Percentiles rank a stretch among this genome's conserved stretches.
Evolutionary conservation across 2,329 filamentous ascomycete genomes (phyloP).

Genomic region (Metarhizium album): DNA sequence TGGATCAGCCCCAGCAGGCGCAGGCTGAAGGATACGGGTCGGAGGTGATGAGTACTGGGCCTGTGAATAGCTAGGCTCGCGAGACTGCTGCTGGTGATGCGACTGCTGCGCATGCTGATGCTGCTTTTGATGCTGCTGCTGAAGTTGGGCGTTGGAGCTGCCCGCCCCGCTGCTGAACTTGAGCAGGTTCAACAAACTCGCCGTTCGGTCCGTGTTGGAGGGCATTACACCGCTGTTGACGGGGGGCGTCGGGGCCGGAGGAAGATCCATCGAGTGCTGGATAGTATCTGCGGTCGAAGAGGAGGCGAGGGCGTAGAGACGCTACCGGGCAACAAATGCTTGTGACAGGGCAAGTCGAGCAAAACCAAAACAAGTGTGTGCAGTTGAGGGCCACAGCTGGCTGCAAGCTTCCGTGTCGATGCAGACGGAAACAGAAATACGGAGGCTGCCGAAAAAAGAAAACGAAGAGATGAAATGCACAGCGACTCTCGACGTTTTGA

Average conservation of each 20-base stretch:
- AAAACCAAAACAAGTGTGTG: neutral
- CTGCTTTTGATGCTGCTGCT: slow-evolving; percentile 11
- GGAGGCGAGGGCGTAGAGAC: slow-evolving; percentile 4
- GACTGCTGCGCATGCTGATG: slow-evolving; percentile 14
- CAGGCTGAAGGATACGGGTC: slow-evolving; percentile 43
- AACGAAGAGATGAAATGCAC: neutral
- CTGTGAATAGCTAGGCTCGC: slow-evolving; percentile 11
- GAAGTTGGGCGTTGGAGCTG: slow-evolving; percentile 19
- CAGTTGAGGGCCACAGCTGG: slow-evolving; percentile 1
- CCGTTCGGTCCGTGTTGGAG: slow-evolving; percentile 35
- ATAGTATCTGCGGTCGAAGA: neutral
- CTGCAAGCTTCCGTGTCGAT: neutral
- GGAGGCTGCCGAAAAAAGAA: neutral
- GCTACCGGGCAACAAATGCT: slow-evolving; percentile 1
- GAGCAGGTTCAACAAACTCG: slow-evolving; percentile 48
- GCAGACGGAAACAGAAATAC: neutral
- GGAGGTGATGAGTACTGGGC: slow-evolving; percentile 16
- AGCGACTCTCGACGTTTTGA: neutral
- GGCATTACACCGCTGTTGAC: slow-evolving; percentile 28
- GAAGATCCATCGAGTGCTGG: slow-evolving; percentile 28
- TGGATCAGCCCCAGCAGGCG: slow-evolving; percentile 44
- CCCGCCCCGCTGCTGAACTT: slow-evolving; percentile 41
- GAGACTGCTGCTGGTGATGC: slow-evolving; percentile 17
- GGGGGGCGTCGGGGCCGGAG: slow-evolving; percentile 40
- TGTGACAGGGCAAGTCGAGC: slow-evolving; percentile 1